Base-by-base conservation (phyloP, 2,329 filamentous ascomycete genomes). In the Curvularia hawaiiensis region DNA sequence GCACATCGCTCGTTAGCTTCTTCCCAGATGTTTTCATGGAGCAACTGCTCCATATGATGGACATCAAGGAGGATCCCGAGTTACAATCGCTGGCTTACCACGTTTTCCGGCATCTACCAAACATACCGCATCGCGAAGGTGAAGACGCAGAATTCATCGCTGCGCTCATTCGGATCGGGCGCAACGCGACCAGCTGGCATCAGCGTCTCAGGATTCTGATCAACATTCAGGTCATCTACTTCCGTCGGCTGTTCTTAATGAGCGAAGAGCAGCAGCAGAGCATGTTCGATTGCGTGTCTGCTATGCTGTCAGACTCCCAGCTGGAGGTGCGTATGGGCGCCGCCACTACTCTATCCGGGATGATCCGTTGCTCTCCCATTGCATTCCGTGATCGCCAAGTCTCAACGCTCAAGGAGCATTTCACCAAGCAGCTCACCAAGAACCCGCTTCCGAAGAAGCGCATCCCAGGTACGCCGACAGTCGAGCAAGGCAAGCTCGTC, bases 171-270 rank as follows among this genome's bases (percentile, higher is more conserved):
- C 87, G 89, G 52, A 95, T 99, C 48, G 95, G 95, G 46, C 90
- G 88, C 69, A 89, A 86, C 8, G 91, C 93, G 1, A 80, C 87
- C 3, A 95, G 91, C 54, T 99, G 95, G 95, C 95, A 99, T 77
- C 95, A 99, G 79, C 90, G 95, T 46, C 84, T 99, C 39, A 88
- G 96, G 26, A 92, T 96, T 43, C 86, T 99, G 66, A 93, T 99
- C 79, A 98, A 98, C 78, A 97, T 99, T 83, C 96, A 99, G 72
- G 94, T 98, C 63, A 89, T 99, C 67, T 99, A 97, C 81, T 99
- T 98, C 86, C 90, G 95, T 50, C 90, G 94, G 26, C 85, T 99
- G 38, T 99, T 99, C 82, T 81, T 98, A 28, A 90, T 96, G 65
- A 85, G 87, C 31, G 81, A 85, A 7, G 79, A 84, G 8, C 89